These are phyloP conservation scores for Stachybotrys elegans DNA, from an alignment of 2,329 filamentous ascomycete species.

Conservation along the genomic window DNA sequence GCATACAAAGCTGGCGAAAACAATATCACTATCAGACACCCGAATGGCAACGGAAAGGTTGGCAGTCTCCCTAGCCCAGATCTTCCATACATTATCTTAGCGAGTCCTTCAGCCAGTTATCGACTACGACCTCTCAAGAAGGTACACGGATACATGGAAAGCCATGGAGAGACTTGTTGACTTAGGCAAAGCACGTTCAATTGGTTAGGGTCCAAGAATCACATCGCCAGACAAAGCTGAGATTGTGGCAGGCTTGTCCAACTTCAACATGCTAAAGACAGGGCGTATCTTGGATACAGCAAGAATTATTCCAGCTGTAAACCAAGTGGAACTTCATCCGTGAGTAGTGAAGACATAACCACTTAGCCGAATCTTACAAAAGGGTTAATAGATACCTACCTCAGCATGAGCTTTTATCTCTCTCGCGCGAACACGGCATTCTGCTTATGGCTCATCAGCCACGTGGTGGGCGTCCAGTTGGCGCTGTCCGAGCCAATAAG, in stretches of 20 bases:
- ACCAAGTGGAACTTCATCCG: slow-evolving; percentile 1
- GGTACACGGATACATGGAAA: neutral
- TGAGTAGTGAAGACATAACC: neutral
- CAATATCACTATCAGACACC: neutral
- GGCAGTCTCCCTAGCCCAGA: no score
- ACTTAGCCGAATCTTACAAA: neutral
- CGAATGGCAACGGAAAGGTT: slow-evolving; percentile 1
- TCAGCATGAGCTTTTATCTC: neutral
- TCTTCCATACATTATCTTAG: no score
- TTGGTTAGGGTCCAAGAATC: neutral
- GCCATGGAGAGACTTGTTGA: neutral
- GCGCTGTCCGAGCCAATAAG: neutral
- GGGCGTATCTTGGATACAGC: neutral
- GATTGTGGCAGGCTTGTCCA: neutral
- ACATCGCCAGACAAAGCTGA: neutral
- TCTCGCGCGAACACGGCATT: neutral
- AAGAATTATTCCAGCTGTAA: neutral
- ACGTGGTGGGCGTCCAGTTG: slow-evolving; percentile 1
- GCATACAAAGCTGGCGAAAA: neutral
- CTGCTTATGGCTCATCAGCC: neutral
- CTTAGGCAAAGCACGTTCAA: neutral
- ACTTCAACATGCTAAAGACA: neutral
- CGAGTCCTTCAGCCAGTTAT: neutral
- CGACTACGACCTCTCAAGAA: neutral
- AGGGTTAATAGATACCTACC: neutral